Evolutionary conservation across 495 filamentous ascomycete species (phyloP), one percentile per base, ranked within the genome.

Genomic region (Elasticomyces elasticus): DNA sequence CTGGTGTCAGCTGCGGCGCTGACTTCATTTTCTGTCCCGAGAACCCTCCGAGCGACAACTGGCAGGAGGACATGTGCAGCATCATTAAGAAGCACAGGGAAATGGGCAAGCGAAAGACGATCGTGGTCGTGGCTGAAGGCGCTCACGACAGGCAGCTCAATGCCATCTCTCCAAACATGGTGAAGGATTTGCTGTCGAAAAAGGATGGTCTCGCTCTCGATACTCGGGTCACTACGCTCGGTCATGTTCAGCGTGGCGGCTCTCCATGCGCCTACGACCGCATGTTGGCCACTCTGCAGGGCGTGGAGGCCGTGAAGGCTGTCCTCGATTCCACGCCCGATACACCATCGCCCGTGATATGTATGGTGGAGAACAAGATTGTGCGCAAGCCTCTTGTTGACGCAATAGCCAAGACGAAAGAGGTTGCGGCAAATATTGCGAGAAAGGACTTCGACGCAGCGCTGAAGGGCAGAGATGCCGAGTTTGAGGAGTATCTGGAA

Each of bases 21-120:
- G 94, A 99, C 69, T 99, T 94, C 71, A 77, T 97, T 42, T 95
- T 99, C 69, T 85, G 97, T 44, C 94, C 94, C 0, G 94, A 99
- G 72, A 94, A 89, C 70, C 94, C 94, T 53, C 87, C 91, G 13
- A 75, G 77, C 49, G 81, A 85, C 22, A 83, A 87, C 58, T 99
- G 94, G 94, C 81, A 84, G 64, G 77, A 87, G 33, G 81, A 94
- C 41, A 97, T 99, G 94, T 88, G 83, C 60, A 64, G 72, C 1
- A 79, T 89, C 52, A 83, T 99, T 33, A 78, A 76, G 37, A 84
- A 95, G 87, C 94, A 99, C 72, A 86, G 94, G 52, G 75, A 82
- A 54, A 76, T 87, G 61, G 94, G 94, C 48, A 97, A 96, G 75
- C 79, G 94, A 56, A 91, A 95, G 72, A 97, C 94, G 0, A 97